Conservation (phyloP, 768 basidiomycete genomes). For the Pholiota molesta region DNA sequence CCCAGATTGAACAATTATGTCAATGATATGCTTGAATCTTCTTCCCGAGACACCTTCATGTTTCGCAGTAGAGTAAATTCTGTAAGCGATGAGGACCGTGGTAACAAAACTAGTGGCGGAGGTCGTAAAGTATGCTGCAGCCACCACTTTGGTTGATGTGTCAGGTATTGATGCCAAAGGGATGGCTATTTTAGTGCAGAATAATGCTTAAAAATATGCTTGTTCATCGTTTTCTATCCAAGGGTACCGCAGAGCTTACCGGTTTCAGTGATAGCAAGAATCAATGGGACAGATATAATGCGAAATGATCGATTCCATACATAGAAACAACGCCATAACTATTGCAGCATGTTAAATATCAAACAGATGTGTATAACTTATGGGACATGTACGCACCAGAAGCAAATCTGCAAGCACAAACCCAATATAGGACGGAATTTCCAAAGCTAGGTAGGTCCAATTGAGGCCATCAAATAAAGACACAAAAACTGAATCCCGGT, state of each 20-base stretch:
- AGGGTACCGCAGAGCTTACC: background rate
- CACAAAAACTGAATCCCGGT: background rate
- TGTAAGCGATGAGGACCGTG: background rate
- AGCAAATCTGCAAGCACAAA: background rate
- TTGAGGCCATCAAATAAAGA: background rate
- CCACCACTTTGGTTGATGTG: background rate
- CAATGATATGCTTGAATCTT: background rate
- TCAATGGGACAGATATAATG: background rate
- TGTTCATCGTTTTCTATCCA: background rate
- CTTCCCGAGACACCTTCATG: background rate
- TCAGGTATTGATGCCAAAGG: too few relatives aligned
- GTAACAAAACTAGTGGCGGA: background rate
- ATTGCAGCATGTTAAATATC: background rate
- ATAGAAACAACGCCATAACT: background rate
- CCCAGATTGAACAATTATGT: background rate
- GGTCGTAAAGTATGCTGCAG: background rate
- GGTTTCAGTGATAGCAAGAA: background rate
- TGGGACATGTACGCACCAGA: background rate
- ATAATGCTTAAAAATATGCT: background rate
- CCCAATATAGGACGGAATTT: background rate
- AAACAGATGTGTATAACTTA: fast-evolving
- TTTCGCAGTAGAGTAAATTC: background rate
- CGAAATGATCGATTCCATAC: background rate
- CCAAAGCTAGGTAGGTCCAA: background rate
- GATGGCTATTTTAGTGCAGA: too few relatives aligned